Evolutionary conservation across 2,329 filamentous ascomycete species (phyloP).

Genomic region (Metarhizium album): DNA sequence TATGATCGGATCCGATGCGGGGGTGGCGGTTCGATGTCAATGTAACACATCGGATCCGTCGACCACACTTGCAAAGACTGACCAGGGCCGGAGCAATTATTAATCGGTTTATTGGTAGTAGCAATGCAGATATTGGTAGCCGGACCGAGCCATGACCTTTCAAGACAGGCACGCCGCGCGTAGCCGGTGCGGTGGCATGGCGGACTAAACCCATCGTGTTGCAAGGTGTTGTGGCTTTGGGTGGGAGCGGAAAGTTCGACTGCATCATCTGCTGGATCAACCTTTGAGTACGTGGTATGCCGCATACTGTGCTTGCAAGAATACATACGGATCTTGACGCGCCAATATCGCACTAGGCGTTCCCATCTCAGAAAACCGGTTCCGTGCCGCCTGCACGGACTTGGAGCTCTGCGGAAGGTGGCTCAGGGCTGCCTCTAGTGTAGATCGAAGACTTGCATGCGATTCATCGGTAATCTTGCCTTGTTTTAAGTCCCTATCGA

Average conservation of each 20-base stretch:
- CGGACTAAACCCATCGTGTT: too few relatives aligned
- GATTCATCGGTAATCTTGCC: conserved; percentile 17
- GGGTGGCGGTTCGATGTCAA: neutral
- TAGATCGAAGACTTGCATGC: conserved; percentile 15
- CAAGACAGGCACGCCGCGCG: neutral
- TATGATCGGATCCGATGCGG: conserved; percentile 5
- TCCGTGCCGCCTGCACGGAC: conserved; percentile 19
- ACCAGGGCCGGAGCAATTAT: neutral
- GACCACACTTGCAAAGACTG: neutral
- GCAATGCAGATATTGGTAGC: neutral
- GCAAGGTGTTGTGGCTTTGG: too few relatives aligned
- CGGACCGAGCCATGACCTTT: neutral
- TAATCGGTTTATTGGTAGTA: neutral
- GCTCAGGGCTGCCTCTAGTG: conserved; percentile 15
- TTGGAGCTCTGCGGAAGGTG: conserved; percentile 21
- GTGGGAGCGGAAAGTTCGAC: neutral
- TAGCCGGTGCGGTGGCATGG: too few relatives aligned
- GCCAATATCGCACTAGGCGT: neutral
- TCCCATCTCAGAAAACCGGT: conserved; percentile 11
- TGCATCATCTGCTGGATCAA: neutral
- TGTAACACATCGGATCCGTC: neutral
- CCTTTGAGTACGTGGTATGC: conserved; percentile 2
- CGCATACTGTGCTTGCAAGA: conserved; percentile 6
- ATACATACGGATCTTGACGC: conserved; percentile 8
- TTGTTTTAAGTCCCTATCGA: conserved; percentile 16